These are phyloP conservation scores for Colletotrichum australisinense DNA, from an alignment of 2,329 filamentous ascomycete species.

Conservation along the genomic window DNA sequence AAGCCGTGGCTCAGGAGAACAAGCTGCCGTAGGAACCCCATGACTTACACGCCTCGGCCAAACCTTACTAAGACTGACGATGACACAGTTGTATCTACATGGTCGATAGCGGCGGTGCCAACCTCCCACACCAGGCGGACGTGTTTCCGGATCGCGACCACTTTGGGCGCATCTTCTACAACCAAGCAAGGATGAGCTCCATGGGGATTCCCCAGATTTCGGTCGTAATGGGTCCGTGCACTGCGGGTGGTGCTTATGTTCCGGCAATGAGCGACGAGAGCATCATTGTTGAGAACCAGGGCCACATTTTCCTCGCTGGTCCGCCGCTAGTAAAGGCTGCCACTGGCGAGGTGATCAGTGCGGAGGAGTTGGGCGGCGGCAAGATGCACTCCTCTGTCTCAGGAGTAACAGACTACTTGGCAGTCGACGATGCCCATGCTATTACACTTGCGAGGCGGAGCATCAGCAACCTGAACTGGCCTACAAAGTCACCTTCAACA, in stretches of 20 bases:
- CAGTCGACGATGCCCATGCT: slow-evolving; percentile 93
- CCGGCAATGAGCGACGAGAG: slow-evolving; percentile 97
- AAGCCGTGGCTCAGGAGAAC: slow-evolving; percentile 92
- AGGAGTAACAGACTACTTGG: slow-evolving; percentile 94
- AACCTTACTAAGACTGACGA: background rate
- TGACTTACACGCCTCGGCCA: background rate
- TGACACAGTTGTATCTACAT: slow-evolving; percentile 85
- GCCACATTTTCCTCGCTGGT: slow-evolving; percentile 97
- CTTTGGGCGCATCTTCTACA: slow-evolving; percentile 98
- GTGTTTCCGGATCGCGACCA: slow-evolving; percentile 96
- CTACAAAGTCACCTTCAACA: slow-evolving; percentile 57
- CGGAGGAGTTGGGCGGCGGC: slow-evolving; percentile 91
- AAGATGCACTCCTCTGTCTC: slow-evolving; percentile 90
- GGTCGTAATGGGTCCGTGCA: slow-evolving; percentile 97
- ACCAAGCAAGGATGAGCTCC: slow-evolving; percentile 93
- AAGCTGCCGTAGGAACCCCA: slow-evolving; percentile 68
- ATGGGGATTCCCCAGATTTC: slow-evolving; percentile 91
- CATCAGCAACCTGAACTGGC: slow-evolving; percentile 91
- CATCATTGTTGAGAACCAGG: slow-evolving; percentile 95
- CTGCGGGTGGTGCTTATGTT: slow-evolving; percentile 94
- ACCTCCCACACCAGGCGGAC: slow-evolving; percentile 93
- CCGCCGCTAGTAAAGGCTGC: slow-evolving; percentile 96
- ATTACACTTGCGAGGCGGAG: slow-evolving; percentile 86
- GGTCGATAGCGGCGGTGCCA: slow-evolving; percentile 94
- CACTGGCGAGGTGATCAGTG: slow-evolving; percentile 90